Evolutionary conservation across 805 yeast genomes (phyloP).

Genomic region (Monosporozyma aerobia): DNA sequence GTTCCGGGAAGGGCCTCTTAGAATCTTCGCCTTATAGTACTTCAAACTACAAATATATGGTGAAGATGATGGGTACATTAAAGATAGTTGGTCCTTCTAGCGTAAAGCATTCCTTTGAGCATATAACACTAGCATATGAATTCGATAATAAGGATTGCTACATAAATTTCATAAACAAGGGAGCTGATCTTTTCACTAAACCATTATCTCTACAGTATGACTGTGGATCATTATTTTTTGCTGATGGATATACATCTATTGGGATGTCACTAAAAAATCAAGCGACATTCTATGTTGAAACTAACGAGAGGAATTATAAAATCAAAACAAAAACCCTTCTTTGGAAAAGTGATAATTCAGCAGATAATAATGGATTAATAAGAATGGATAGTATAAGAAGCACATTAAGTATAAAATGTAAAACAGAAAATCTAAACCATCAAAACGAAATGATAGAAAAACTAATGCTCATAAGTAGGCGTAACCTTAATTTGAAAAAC

Average conservation of each 20-base stretch:
- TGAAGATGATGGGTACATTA: slow-evolving; percentile 9
- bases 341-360: not conserved
- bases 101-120: slow-evolving; percentile 2
- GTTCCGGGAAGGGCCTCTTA: slow-evolving; percentile 10
- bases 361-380: not conserved
- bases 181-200: slow-evolving; percentile 8
- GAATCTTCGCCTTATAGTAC: slow-evolving; percentile 7
- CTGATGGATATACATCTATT: slow-evolving; percentile 8
- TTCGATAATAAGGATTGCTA: slow-evolving; percentile 10
- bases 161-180: slow-evolving; percentile 10
- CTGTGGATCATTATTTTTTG: slow-evolving; percentile 13
- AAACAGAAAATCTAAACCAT: not conserved
- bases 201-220: slow-evolving; percentile 13
- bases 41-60: slow-evolving; percentile 2
- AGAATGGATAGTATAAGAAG: not conserved
- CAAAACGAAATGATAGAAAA: not conserved
- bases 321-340: not conserved
- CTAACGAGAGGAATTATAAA: not conserved
- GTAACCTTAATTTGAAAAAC: not conserved
- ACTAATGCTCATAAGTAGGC: not conserved
- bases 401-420: not conserved
- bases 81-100: slow-evolving; percentile 4
- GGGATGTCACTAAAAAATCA: slow-evolving; percentile 12
- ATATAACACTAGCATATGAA: slow-evolving; percentile 9
- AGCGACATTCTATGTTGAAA: not conserved